A percentile compares a stretch with the other conserved stretches of the same genome.
phyloP scores from a whole-genome alignment of 495 filamentous ascomycete genomes.

The Alectoria sarmentosa region DNA sequence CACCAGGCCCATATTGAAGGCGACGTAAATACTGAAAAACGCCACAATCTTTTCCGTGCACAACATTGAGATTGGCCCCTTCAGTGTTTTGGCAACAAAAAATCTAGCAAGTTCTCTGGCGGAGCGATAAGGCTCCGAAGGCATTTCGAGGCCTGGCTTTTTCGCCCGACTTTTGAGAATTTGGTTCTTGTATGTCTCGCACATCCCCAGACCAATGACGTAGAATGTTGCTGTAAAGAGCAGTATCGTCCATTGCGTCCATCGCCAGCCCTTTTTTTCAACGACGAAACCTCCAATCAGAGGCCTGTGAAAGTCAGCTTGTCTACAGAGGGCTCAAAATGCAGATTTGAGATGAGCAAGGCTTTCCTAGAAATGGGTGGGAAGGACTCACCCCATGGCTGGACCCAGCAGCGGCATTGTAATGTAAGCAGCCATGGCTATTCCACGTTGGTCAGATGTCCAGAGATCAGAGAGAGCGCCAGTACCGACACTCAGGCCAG shows the following conservation, averaged over 20 bases:
- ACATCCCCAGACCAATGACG: not conserved
- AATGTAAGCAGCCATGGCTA: too few species aligned
- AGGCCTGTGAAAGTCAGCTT: too few species aligned
- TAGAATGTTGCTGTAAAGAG: not conserved
- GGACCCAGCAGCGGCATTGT: too few species aligned
- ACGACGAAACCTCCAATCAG: too few species aligned
- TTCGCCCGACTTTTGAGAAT: not conserved
- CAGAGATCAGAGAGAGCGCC: too few species aligned
- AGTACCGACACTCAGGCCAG: too few species aligned
- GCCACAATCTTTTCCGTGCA: not conserved
- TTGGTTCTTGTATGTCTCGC: not conserved
- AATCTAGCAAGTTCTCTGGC: rapidly evolving
- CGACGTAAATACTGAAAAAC: not conserved
- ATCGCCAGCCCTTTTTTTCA: not conserved
- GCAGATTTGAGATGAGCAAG: too few species aligned
- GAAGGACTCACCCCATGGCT: too few species aligned
- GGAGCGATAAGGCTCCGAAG: not conserved
- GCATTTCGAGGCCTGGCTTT: not conserved
- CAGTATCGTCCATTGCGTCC: not conserved
- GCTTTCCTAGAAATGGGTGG: too few species aligned
- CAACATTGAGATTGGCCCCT: not conserved
- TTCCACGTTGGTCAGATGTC: too few species aligned
- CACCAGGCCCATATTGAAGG: not conserved
- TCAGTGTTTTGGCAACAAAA: not conserved
- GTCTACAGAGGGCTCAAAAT: too few species aligned